A percentile compares a stretch with the other conserved stretches of the same genome.
Conservation (phyloP, 768 basidiomycete species). For the Auriculariales sp. region DNA sequence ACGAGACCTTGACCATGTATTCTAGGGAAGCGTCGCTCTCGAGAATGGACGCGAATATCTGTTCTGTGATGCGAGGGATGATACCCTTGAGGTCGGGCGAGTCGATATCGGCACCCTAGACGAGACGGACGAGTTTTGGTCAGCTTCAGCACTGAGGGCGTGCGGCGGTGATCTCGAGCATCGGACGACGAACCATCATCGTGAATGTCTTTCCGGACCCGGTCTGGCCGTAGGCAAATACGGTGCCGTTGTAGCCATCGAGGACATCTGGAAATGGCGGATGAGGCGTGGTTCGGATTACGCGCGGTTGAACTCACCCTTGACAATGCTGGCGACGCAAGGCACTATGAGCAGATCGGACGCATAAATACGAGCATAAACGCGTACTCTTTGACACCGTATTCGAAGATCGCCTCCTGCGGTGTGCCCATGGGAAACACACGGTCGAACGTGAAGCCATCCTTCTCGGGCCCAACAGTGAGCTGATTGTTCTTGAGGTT, state of each 20-base stretch:
- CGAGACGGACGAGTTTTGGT: too few relatives aligned
- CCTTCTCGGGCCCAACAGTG: conserved; percentile 78
- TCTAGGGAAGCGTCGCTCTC: conserved; percentile 90
- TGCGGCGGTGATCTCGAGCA: too few relatives aligned
- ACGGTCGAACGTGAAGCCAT: conserved; percentile 95
- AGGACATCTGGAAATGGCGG: conserved; percentile 63
- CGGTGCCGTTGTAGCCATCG: conserved; percentile 95
- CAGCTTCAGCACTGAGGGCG: too few relatives aligned
- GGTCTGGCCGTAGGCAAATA: conserved; percentile 80
- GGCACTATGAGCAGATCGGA: conserved; percentile 8
- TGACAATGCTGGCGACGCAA: conserved; percentile 58
- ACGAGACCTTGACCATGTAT: conserved; percentile 98
- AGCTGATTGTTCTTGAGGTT: conserved; percentile 57
- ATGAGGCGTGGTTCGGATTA: conserved; percentile 4
- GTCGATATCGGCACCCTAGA: conserved; percentile 93
- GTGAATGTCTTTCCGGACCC: conserved; percentile 90
- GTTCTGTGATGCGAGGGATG: conserved; percentile 95
- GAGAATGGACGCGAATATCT: conserved; percentile 96
- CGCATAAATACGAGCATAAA: neutral
- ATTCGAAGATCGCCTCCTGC: conserved; percentile 94
- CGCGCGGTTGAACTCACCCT: conserved; percentile 34
- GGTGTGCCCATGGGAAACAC: conserved; percentile 86
- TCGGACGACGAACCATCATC: conserved; percentile 67
- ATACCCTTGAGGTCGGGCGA: conserved; percentile 86
- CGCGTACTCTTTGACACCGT: conserved; percentile 90